These are phyloP conservation scores for Calcarisporium arbuscula DNA, from an alignment of 2,329 filamentous ascomycete species.

Conservation along the genomic window DNA sequence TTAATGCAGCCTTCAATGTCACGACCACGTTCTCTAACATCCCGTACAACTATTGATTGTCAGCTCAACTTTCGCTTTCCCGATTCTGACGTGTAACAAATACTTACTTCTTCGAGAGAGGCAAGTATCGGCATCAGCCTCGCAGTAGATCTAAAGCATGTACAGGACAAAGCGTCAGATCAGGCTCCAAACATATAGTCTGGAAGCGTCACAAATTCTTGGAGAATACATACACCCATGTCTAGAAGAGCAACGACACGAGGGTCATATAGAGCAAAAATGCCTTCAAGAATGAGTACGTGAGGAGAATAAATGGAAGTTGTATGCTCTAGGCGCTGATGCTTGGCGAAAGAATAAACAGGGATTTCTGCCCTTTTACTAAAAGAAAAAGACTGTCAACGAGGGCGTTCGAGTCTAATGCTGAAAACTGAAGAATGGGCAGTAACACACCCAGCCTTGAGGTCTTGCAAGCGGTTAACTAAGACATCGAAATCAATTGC, in stretches of 20 bases:
- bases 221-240: conserved; percentile 73
- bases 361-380: conserved; percentile 88
- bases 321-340: conserved; percentile 71
- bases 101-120: conserved; percentile 74
- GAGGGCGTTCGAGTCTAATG: no score
- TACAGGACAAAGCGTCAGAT: no score
- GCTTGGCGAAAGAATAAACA: conserved; percentile 90
- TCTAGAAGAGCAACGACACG: conserved; percentile 82
- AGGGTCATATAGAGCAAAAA: conserved; percentile 86
- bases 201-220: no score
- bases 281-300: conserved; percentile 91
- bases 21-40: conserved; percentile 81
- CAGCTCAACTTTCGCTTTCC: conserved; percentile 5
- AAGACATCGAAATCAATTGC: conserved; percentile 92
- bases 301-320: conserved; percentile 94
- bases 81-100: conserved; percentile 4
- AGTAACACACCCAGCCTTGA: conserved; percentile 76
- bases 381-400: conserved; percentile 6
- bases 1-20: conserved; percentile 96
- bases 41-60: conserved; percentile 60
- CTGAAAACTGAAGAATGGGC: neutral
- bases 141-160: conserved; percentile 85
- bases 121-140: conserved; percentile 92
- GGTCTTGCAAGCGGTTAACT: conserved; percentile 69
- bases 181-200: no score